A percentile compares a stretch with the other conserved stretches of the same genome.
Conservation (phyloP, 139 green algal species). For the Chlamydomonas asymmetrica region DNA sequence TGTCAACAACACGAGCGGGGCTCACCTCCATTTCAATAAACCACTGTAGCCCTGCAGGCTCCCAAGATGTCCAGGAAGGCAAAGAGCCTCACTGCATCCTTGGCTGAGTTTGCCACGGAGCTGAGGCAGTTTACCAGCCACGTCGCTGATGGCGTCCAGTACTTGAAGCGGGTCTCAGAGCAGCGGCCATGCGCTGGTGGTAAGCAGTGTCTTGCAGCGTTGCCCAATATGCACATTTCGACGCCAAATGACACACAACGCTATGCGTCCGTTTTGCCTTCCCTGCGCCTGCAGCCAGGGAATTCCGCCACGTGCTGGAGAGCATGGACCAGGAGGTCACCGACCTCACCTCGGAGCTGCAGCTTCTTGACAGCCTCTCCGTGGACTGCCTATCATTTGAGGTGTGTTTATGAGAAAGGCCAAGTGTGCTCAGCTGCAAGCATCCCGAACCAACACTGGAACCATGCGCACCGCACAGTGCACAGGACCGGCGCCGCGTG, state of each 20-base stretch:
- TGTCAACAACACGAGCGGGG: neutral
- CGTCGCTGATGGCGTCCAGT: slow-evolving; percentile 5
- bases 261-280: too few relatives aligned
- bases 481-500: too few relatives aligned
- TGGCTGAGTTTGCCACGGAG: slow-evolving; percentile 7
- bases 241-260: neutral
- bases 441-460: too few relatives aligned
- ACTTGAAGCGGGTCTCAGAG: slow-evolving; percentile 17
- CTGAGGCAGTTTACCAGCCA: neutral
- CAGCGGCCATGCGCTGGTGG: slow-evolving; percentile 22
- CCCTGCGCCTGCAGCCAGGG: slow-evolving; percentile 8
- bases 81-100: too few relatives aligned
- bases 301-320: slow-evolving; percentile 23
- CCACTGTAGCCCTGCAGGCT: slow-evolving; percentile 15
- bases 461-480: too few relatives aligned
- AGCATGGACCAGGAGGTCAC: slow-evolving; percentile 33
- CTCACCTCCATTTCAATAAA: too few relatives aligned
- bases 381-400: slow-evolving; percentile 33
- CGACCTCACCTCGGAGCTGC: slow-evolving; percentile 22
- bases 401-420: slow-evolving; percentile 12
- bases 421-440: too few relatives aligned
- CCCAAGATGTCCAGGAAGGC: neutral
- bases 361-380: slow-evolving; percentile 35
- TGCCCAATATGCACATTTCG: neutral
- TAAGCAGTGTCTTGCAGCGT: neutral